Conservation (phyloP, 345 rosid genomes). For the Lepidium didymum region DNA sequence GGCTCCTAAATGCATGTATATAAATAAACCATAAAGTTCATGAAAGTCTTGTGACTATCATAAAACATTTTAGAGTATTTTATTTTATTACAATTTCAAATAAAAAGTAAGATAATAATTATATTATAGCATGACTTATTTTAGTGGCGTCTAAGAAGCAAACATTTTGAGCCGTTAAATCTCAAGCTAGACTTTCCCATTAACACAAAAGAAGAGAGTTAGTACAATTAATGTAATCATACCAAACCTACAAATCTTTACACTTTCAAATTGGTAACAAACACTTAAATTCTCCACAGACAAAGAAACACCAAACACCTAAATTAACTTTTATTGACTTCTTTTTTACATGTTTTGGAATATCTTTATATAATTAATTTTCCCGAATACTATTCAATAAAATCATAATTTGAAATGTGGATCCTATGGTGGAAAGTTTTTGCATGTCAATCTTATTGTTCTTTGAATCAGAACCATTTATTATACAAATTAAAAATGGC, state of each 20-base stretch:
- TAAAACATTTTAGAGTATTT: neutral
- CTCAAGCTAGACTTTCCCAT: slow-evolving; percentile 22
- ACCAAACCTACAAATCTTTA: neutral
- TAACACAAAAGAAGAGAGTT: slow-evolving; percentile 22
- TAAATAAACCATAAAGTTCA: neutral
- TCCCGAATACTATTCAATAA: neutral
- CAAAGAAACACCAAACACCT: neutral
- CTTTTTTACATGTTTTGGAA: neutral
- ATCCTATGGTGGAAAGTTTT: neutral
- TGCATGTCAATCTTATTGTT: neutral
- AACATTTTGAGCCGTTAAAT: slow-evolving; percentile 25
- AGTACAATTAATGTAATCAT: slow-evolving; percentile 15
- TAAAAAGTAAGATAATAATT: neutral
- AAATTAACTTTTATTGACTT: slow-evolving; percentile 1
- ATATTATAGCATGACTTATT: slow-evolving; percentile 10
- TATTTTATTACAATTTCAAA: neutral
- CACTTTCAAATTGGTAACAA: slow-evolving; percentile 8
- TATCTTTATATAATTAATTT: neutral
- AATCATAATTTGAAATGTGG: neutral
- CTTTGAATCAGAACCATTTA: too few relatives aligned
- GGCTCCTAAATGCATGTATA: neutral
- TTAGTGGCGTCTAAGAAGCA: slow-evolving; percentile 25
- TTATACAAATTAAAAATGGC: too few relatives aligned
- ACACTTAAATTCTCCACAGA: neutral
- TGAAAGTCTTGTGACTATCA: slow-evolving; percentile 18